Base-by-base conservation (phyloP, 2,329 filamentous ascomycete species). In the Fusarium sp. region DNA sequence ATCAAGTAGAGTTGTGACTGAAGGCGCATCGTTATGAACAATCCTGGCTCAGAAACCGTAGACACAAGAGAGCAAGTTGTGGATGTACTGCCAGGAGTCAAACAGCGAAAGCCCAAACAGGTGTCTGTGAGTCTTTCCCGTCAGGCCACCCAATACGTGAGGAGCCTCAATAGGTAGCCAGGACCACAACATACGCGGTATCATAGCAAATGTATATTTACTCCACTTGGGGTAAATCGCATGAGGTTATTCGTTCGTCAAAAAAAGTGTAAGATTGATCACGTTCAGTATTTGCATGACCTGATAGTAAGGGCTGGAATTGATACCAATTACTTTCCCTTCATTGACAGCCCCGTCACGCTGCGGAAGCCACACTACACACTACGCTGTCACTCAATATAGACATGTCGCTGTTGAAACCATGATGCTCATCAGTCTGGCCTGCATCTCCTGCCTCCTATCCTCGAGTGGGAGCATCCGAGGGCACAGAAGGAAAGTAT, bases 401-500 rank as follows among this genome's bases (percentile, higher is more conserved):
- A 8, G n/a, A 4, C 6, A 19, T n/a, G 10, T 5, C 6, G 4
- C 34, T n/a, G 17, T 17, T n/a, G 15, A 28, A 28, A 24, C 24
- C 43, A 11, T 20, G n/a, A 11, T 19, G 43, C 24, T 28, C 24
- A 45, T 20, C 43, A 15, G n/a, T n/a, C 9, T 4, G 9, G 9
- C 17, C 17, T 9, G 17, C 10, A 6, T 36, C 8, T 7, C 2
- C 7, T 19, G 2, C 19, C 38, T 23, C 26, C 14, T 3, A 10
- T 65, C 30, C 76, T 60, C 69, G 73, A 62, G 75, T 78, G 1
- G 85, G 85, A 9, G 81, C 73, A 39, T 86, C 86, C 50, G 87
- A 91, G 3, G 95, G 95, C 1, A 96, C 93, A 40, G 92, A 91
- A 2, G 96, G 96, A 74, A 98, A 98, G 60, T 91, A 87, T 24